Evolutionary conservation across 176 grass and related monocot genomes (phyloP), one percentile per base, ranked within the genome.

Genomic region (Oryza longistaminata): DNA sequence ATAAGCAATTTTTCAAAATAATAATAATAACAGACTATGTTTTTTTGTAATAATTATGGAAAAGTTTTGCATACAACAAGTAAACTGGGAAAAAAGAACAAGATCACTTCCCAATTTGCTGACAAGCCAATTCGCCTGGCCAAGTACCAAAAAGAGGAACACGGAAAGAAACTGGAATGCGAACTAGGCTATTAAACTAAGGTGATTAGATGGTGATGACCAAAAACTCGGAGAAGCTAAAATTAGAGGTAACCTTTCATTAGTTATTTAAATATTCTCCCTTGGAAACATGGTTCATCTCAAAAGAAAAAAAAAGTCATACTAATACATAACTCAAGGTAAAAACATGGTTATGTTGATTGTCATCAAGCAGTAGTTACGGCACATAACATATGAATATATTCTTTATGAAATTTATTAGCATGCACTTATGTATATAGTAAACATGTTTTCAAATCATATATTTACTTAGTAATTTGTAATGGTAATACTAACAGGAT

Each of bases 251-350:
- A 15, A 43, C 43, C 17, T 49, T 70, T 44, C 27, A 31, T 76
- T 48, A 76, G 49, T 15, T 81, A 75, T 75, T 22, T 46, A 49
- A 81, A 62, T 50, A 74, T 3, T 87, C 71, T 75, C 16, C 60
- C 73, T 68, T 50, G 52, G 13, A 31, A 42, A 79, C 12, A 22
- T n/a, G 14, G 60, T 61, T 73, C 29, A 46, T 82, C 71, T 66
- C 26, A 37, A 75, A 35, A 66, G 52, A 10, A 75, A 66, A 66
- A 9, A 75, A 21, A 75, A 66, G 50, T 34, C 2, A 0, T 69
- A 61, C 17, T 22, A 48, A 78, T 48, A 27, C 67, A 77, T 82
- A 73, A 58, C 44, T 71, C 49, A 5, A 35, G 3, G 76, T 21
- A 71, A 24, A 79, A 80, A 55, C 6, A 67, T 14, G 40, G 39